phyloP scores from a whole-genome alignment of 2,329 filamentous ascomycete genomes.

The Botryosphaeria dothidea region DNA sequence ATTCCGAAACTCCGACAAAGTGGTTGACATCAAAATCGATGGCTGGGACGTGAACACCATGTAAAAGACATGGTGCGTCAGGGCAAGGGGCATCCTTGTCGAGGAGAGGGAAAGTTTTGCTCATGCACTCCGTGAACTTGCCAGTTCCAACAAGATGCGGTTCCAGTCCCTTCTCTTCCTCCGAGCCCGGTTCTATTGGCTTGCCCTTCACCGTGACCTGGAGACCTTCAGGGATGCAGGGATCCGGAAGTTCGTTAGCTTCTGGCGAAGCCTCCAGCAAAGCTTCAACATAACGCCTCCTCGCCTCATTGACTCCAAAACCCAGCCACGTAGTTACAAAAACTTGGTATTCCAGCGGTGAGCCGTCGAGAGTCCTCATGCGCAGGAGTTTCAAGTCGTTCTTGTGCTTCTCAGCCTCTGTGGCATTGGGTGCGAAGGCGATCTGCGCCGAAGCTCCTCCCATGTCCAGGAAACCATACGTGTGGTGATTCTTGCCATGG shows the following conservation, averaged over 20 bases:
- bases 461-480: constrained; percentile 98
- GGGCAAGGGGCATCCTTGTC: constrained; percentile 85
- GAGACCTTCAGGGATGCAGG: constrained; percentile 81
- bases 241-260: constrained; percentile 76
- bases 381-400: constrained; percentile 86
- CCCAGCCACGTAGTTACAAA: constrained; percentile 97
- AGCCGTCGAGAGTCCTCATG: constrained; percentile 79
- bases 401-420: constrained; percentile 85
- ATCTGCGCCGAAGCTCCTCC: constrained; percentile 97
- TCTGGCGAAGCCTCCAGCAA: constrained; percentile 67
- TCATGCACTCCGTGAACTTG: constrained; percentile 80
- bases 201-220: constrained; percentile 73
- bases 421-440: constrained; percentile 91
- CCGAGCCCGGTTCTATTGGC: constrained; percentile 50
- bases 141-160: constrained; percentile 78
- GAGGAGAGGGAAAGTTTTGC: constrained; percentile 78
- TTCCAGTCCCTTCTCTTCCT: constrained; percentile 37
- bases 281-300: constrained; percentile 77
- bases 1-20: constrained; percentile 96
- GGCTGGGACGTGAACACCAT: constrained; percentile 87
- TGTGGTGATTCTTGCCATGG: constrained; percentile 86
- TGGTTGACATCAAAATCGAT: constrained; percentile 98
- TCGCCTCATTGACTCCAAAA: constrained; percentile 93
- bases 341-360: constrained; percentile 76
- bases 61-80: constrained; percentile 82